Base-by-base conservation (phyloP, 2,329 filamentous ascomycete genomes). In the Beauveria australis region DNA sequence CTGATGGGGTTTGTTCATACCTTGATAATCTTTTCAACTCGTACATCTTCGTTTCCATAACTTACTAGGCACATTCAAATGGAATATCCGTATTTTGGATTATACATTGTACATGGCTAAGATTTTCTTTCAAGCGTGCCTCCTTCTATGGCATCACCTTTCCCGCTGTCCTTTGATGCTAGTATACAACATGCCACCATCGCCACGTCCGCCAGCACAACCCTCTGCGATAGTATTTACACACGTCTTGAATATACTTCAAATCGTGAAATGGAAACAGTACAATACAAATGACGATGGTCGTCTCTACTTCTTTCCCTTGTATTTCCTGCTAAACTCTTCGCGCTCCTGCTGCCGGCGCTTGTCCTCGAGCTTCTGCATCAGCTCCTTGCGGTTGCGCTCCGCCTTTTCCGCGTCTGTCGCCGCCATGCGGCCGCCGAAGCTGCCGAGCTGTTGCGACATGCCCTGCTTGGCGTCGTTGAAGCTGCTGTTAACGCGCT, bases 301-400 rank as follows among this genome's bases (percentile, higher is more conserved):
- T 14, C 19, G 18, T 30, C 19, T 19, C 40, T 51, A 43, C 4
- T 58, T 58, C 37, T 58, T 58, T 9, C 46, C 46, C 71, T 74
- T 73, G 69, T 76, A 77, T 68, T 78, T 76, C 62, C 70, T 74
- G 47, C 76, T 72, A 60, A 74, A 75, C 63, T 74, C 71, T 18
- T 73, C 69, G 3, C 72, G 68, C 64, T 74, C 71, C 62, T 75
- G 69, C 64, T 74, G 66, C 55, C 66, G 67, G 24, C 73, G 68
- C 66, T 70, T 70, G 14, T 69, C 63, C 66, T 77, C 75, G 9
- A 74, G 63, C 67, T 73, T 71, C 46, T 67, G 68, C 16, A 75
- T 62, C 58, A 70, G 63, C 43, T 75, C 69, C 63, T 66, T 69
- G 58, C 73, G 71, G 63, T 70, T 69, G 65, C 69, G 67, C 66